Base-by-base conservation (phyloP, 768 basidiomycete genomes). In the Hygrocybe punicea region DNA sequence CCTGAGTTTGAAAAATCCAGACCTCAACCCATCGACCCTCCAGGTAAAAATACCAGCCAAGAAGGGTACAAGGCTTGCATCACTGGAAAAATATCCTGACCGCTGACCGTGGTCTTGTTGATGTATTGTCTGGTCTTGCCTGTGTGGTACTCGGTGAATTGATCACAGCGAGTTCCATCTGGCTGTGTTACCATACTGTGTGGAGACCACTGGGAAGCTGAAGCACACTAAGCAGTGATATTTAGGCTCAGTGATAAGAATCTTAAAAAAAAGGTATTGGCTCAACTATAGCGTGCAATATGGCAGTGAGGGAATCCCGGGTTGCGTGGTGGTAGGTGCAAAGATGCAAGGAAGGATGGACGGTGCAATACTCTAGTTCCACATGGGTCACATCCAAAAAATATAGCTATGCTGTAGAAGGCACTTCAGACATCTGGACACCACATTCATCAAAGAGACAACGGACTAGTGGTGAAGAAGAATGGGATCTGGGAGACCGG, bases 31-130 rank as follows among this genome's bases (percentile, higher is more conserved):
- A 83, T 55, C 90, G 80, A 2, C 91, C 91, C 71, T 93, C 91
- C 56, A 91, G 87, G 66, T 92, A 93, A 62, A 93, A 92, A 71
- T 91, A 93, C 91, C 91, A 93, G 2, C 88, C 89, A n/a, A 93
- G 81, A 19, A 93, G 74, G 59, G 87, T 86, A 65, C 91, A n/a
- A 91, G 6, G 91, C 91, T 67, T 93, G 90, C 81, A 93, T 82
- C 7, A 93, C 90, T 4, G 82, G 81, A 69, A 93, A 91, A 55
- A 93, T 92, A 62, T 92, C 87, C 69, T 88, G 84, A 36, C 91
- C 91, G 39, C 84, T 90, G 16, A 86, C 85, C 89, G 93, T 91
- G 19, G 91, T 93, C 63, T 82, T 86, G 70, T 93, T 91, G 49
- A 93, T 92, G 66, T 90, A 91, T 56, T 86, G 82, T 3, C 91